These are phyloP conservation scores for Streptanthus diversifolius DNA, from an alignment of 345 rosid genomes.

Conservation along the genomic window DNA sequence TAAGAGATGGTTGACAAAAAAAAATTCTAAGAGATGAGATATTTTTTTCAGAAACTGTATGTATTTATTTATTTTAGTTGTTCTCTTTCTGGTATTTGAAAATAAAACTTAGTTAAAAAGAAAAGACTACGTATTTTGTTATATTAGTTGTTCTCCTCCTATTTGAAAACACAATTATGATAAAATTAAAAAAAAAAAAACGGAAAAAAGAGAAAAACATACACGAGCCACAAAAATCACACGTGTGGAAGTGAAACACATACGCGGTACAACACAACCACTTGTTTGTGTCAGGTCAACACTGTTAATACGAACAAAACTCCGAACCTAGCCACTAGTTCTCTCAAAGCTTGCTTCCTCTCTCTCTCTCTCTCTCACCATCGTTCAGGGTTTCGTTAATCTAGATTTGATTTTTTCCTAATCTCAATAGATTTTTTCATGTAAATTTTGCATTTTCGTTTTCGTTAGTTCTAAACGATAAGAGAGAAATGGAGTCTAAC, in stretches of 20 bases:
- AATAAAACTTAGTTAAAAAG: too few species aligned
- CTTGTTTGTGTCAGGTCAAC: not conserved
- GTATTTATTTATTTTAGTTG: too few species aligned
- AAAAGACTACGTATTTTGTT: too few species aligned
- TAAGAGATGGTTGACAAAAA: too few species aligned
- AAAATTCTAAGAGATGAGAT: too few species aligned
- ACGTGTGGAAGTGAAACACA: slow-evolving; percentile 1
- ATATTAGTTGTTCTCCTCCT: too few species aligned
- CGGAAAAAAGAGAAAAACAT: not conserved
- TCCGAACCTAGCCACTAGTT: not conserved
- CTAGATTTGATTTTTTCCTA: not conserved
- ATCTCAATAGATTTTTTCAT: not conserved
- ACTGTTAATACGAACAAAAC: not conserved
- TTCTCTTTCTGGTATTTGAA: too few species aligned
- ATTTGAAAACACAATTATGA: too few species aligned
- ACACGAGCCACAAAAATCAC: not conserved
- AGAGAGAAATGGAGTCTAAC: slow-evolving; percentile 19
- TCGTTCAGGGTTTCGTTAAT: slow-evolving; percentile 12
- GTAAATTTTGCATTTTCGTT: not conserved
- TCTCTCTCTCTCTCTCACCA: not conserved
- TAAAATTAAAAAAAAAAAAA: not conserved
- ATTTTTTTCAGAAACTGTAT: too few species aligned
- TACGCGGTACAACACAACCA: not conserved
- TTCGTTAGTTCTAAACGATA: not conserved
- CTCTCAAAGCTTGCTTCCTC: slow-evolving; percentile 1